Base-by-base conservation (phyloP, 345 rosid genomes). In the Garcia nutans region DNA sequence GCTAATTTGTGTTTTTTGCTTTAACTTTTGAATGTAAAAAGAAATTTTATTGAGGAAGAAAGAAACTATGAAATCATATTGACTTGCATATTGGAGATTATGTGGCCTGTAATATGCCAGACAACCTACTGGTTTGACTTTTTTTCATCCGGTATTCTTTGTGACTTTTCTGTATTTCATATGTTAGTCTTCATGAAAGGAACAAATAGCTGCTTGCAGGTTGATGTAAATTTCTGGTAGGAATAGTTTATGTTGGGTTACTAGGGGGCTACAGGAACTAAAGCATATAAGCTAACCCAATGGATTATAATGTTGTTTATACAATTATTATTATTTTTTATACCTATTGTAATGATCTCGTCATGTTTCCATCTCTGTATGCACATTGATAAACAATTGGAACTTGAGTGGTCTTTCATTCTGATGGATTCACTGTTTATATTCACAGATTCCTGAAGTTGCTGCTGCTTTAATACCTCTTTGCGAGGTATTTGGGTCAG, bases 391-490 rank as follows among this genome's bases (percentile, higher is more conserved):
- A n/a, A 59, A 61, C 16, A 5, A 44, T 41, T 42, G 50, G 61
- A 26, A 60, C 62, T 63, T 54, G 70, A 24, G 61, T 79, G 7
- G 61, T 9, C 62, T 68, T 68, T 64, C 71, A 23, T 66, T 81
- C 57, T 83, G 44, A 78, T 78, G 71, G 50, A 59, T 72, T 54
- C 31, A 12, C 55, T 56, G 41, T 68, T 73, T 58, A 41, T 50
- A 57, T 74, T 56, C 70, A 16, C 84, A 90, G 94, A 81, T 90
- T 57, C 94, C 94, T 31, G 92, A 90, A 81, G 87, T 90, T 79
- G 94, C 90, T 23, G 90, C 92, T 58, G 76, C 92, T 72, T 78
- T 90, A 70, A 77, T 90, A 86, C 94, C 92, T 65, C 84, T 90
- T 24, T 90, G 94, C 76, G 94, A 90, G 86, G 77, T 71, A 31